Evolutionary conservation across 2,329 filamentous ascomycete species (phyloP).

Genomic region (Orbilia javanica): DNA sequence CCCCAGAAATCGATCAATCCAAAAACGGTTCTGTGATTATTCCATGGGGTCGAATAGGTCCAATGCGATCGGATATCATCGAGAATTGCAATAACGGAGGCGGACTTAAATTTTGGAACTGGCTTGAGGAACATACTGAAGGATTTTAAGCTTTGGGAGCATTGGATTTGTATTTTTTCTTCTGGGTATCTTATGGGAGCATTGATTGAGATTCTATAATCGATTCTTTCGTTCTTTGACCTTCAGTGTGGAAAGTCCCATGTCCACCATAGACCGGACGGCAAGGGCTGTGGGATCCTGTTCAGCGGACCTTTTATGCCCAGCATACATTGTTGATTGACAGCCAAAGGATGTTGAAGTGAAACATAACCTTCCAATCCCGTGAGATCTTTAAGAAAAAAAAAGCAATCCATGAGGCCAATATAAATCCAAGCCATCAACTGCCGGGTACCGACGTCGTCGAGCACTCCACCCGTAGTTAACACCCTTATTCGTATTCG

Average conservation of each 20-base stretch:
- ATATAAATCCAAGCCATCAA: background rate
- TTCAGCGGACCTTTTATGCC: background rate
- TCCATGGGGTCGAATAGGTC: conserved; percentile 67
- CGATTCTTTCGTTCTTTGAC: too few relatives aligned
- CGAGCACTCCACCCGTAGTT: background rate
- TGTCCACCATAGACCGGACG: too few relatives aligned
- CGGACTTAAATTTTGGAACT: conserved; percentile 67
- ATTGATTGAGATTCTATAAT: too few relatives aligned
- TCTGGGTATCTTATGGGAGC: too few relatives aligned
- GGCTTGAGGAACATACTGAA: conserved; percentile 66
- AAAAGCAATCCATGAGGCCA: background rate
- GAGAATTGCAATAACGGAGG: conserved; percentile 65
- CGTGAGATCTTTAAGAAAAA: background rate
- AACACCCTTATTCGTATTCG: conserved; percentile 31
- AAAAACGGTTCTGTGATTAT: conserved; percentile 66
- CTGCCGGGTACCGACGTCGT: conserved; percentile 16
- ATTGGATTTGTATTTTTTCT: too few relatives aligned
- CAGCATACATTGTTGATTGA: background rate
- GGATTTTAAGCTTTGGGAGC: conserved; percentile 60
- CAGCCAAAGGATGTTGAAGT: background rate
- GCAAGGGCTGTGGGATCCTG: background rate
- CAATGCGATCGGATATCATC: conserved; percentile 64
- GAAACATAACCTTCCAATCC: background rate
- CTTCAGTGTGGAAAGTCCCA: too few relatives aligned
- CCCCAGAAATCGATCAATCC: conserved; percentile 62